Evolutionary conservation across 2,329 filamentous ascomycete genomes (phyloP), one percentile per base, ranked within the genome.

Genomic region (Fusarium proliferatum): DNA sequence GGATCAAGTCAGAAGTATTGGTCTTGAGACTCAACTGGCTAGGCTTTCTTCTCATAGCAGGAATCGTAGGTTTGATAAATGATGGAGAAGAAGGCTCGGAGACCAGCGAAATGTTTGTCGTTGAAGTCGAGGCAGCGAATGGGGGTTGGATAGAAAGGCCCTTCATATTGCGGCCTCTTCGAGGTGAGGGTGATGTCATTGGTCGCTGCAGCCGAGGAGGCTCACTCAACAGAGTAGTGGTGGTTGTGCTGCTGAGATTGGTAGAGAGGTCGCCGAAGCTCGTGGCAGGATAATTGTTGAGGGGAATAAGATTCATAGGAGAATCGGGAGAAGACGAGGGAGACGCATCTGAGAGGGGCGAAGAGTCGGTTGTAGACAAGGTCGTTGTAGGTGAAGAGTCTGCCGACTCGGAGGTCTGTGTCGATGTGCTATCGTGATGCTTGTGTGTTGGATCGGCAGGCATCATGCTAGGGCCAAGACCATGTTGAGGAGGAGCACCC

Each of bases 381-480:
- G 96, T 97, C 7, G 95, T 98, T 12, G 96, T 98, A 3, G 96
- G 96, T 13, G 96, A 98, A 28, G 96, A 97, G 79, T 97, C 95
- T 46, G 94, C 94, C 3, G 96, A 98, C 73, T 94, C 94, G 21
- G 93, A 94, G 61, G 88, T 88, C 72, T 93, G 92, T 6, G 93
- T 94, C 12, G 92, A 95, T n/a, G 90, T 92, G 84, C 92, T 94
- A 80, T 94, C 89, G 80, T 91, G 88, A 80, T 94, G 92, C 79
- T 92, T 90, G 82, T 94, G 93, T 72, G 85, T 85, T 69, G 85
- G 79, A 75, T 88, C 86, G 7, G 84, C 78, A 38, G 84, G 79
- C 59, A 88, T 77, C 58, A 83, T 79, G 64, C 81, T 80, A 51
- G 85, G 79, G 61, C 82, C 79, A 61, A 86, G 80, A 42, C 78